These are phyloP conservation scores for Canariomyces notabilis DNA, from an alignment of 2,329 filamentous ascomycete species.

Conservation along the genomic window DNA sequence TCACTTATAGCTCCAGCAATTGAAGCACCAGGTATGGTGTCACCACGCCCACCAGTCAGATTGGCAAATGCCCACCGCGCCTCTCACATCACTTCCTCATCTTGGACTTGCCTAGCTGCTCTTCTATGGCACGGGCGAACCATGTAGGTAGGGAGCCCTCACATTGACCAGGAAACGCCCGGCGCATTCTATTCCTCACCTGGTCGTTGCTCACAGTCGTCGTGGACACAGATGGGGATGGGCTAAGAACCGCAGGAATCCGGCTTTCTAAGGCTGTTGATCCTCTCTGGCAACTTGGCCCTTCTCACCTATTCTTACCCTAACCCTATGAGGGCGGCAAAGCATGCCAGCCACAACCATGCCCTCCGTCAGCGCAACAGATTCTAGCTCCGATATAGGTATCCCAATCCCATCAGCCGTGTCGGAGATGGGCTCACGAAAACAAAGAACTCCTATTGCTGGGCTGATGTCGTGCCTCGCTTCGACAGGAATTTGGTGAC, in stretches of 20 bases:
- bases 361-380: conserved; percentile 1
- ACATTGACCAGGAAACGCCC: background rate
- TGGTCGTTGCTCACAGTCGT: background rate
- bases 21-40: background rate
- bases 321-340: conserved; percentile 14
- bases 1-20: too few relatives aligned
- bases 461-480: too few relatives aligned
- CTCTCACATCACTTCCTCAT: background rate
- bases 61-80: conserved; percentile 4
- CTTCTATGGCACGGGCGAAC: too few relatives aligned
- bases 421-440: too few relatives aligned
- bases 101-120: background rate
- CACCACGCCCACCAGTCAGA: background rate
- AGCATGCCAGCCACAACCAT: conserved; percentile 11
- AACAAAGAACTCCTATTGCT: too few relatives aligned
- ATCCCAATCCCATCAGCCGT: background rate
- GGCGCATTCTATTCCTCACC: background rate
- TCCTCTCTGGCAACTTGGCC: background rate
- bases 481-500: background rate
- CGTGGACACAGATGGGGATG: background rate
- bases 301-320: conserved; percentile 5
- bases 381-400: background rate
- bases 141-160: too few relatives aligned
- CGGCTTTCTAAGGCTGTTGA: conserved; percentile 1
- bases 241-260: conserved; percentile 12